A percentile compares a stretch with the other conserved stretches of the same genome.
Evolutionary conservation across 371 early-diverging fungal species (phyloP).

Genomic region (Basidiobolus meristosporus): DNA sequence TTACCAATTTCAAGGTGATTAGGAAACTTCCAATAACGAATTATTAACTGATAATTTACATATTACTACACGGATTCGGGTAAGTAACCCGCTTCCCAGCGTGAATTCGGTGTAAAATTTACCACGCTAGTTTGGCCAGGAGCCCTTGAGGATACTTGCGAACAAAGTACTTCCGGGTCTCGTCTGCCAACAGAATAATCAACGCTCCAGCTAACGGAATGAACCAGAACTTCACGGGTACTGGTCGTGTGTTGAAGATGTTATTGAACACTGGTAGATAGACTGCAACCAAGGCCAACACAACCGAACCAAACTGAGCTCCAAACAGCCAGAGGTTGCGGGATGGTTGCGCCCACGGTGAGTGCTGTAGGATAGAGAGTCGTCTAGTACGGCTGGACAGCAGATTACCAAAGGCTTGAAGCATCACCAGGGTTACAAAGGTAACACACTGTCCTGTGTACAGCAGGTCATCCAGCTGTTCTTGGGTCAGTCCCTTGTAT

Average conservation of each 20-base stretch:
- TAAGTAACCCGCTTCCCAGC: too few relatives aligned
- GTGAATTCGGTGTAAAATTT: too few relatives aligned
- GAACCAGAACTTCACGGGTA: slow-evolving; percentile 51
- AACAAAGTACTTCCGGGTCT: slow-evolving; percentile 24
- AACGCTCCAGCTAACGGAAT: slow-evolving; percentile 23
- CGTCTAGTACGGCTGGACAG: slow-evolving; percentile 35
- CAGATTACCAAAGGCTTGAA: slow-evolving; percentile 34
- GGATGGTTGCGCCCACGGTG: slow-evolving; percentile 25
- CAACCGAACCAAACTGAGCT: slow-evolving; percentile 17
- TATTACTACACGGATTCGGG: too few relatives aligned
- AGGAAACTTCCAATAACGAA: too few relatives aligned
- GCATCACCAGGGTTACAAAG: slow-evolving; percentile 41
- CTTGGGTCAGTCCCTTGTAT: slow-evolving; percentile 18
- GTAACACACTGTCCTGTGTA: slow-evolving; percentile 33
- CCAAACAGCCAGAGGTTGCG: slow-evolving; percentile 24
- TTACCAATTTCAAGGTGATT: too few relatives aligned
- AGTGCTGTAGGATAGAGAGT: slow-evolving; percentile 29
- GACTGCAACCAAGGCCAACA: slow-evolving; percentile 29
- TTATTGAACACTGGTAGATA: slow-evolving; percentile 31
- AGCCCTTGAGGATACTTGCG: slow-evolving; percentile 15
- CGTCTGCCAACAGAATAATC: slow-evolving; percentile 23
- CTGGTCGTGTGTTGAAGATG: slow-evolving; percentile 31
- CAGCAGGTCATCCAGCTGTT: slow-evolving; percentile 14
- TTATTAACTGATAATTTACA: too few relatives aligned
- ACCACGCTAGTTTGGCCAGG: slow-evolving; percentile 20